Conservation (phyloP, 139 green algal species). For the Axilococcus clingmanii region DNA sequence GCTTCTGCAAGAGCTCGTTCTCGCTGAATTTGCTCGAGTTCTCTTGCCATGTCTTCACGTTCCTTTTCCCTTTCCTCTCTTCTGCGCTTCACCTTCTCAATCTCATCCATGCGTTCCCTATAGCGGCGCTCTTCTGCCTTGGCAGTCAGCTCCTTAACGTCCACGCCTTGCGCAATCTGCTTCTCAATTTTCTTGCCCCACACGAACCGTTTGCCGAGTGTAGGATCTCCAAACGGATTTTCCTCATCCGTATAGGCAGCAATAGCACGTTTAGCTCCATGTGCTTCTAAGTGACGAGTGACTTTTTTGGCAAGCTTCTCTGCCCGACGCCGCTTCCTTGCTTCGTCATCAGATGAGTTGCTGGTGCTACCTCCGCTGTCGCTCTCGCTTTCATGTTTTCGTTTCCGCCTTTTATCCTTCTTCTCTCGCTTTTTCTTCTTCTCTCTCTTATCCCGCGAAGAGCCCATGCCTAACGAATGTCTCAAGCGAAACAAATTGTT, state of each 20-base stretch:
- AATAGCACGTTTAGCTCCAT: constrained; percentile 12
- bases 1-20: constrained; percentile 61
- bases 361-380: too few species aligned
- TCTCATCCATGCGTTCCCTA: constrained; percentile 61
- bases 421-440: neutral
- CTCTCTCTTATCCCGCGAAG: too few species aligned
- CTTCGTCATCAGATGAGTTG: too few species aligned
- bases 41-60: constrained; percentile 67
- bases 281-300: constrained; percentile 47
- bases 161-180: constrained; percentile 42
- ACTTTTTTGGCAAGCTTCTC: constrained; percentile 53
- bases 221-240: constrained; percentile 68
- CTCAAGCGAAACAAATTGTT: too few species aligned
- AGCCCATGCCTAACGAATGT: too few species aligned
- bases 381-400: too few species aligned
- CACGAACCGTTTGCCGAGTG: constrained; percentile 67
- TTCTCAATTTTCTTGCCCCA: constrained; percentile 94
- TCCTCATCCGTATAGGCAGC: constrained; percentile 59
- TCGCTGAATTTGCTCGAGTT: constrained; percentile 69
- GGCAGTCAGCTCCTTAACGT: constrained; percentile 49
- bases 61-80: constrained; percentile 73
- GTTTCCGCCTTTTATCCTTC: neutral
- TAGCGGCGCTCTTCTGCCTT: constrained; percentile 42
- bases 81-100: constrained; percentile 85
- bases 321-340: too few species aligned